A percentile compares a stretch with the other conserved stretches of the same genome.
phyloP scores from a whole-genome alignment of 169 alveolate species.

The Cryptosporidium bovis region DNA sequence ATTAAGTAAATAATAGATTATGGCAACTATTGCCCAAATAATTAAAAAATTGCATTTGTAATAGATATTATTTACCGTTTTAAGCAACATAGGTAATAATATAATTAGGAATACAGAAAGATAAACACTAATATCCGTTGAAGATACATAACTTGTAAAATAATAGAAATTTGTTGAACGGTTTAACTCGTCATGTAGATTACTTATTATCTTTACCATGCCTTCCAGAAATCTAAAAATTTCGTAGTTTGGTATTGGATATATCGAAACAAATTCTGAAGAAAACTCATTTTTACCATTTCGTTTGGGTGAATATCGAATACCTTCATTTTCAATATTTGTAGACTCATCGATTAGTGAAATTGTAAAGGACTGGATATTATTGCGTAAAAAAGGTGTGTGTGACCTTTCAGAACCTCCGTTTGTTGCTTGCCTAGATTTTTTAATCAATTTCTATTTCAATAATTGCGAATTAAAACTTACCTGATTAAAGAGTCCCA shows the following conservation, averaged over 20 bases:
- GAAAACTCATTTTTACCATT: conserved; percentile 1
- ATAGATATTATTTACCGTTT: not conserved
- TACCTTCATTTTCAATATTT: not conserved
- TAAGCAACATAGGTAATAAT: not conserved
- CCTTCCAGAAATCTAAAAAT: conserved; percentile 44
- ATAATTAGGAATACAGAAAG: conserved; percentile 5
- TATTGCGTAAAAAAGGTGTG: conserved; percentile 23
- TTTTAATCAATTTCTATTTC: not conserved
- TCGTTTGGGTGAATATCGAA: not conserved
- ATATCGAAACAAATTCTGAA: conserved; percentile 18
- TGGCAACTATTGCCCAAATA: not conserved
- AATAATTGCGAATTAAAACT: not conserved
- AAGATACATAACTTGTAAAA: conserved; percentile 48
- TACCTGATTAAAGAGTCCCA: conserved; percentile 71
- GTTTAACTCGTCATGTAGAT: conserved; percentile 59
- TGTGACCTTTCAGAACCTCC: conserved; percentile 55
- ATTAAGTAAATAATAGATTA: not conserved
- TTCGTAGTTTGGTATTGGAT: conserved; percentile 22
- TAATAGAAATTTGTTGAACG: conserved; percentile 28
- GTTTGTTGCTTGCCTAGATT: conserved; percentile 46
- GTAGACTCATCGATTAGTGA: conserved; percentile 17
- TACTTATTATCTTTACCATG: conserved; percentile 52
- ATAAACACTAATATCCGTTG: conserved; percentile 10
- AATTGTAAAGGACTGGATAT: conserved; percentile 42
- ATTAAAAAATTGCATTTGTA: not conserved